Conservation (phyloP, 345 rosid species). For the Odontarrhena argentea region DNA sequence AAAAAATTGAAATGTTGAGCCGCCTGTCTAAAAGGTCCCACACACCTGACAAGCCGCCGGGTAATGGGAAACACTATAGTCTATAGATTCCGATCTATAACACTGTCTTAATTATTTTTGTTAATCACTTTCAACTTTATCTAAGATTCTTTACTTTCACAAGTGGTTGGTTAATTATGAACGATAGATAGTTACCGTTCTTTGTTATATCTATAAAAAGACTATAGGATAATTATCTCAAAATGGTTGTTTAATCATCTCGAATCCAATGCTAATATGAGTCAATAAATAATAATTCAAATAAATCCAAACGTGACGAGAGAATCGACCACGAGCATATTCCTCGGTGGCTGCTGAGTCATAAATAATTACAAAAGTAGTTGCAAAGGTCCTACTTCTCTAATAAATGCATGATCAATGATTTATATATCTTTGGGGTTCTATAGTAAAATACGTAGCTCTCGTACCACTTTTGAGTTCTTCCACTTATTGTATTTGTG, state of each 20-base stretch:
- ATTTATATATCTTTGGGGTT: neutral
- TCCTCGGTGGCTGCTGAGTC: neutral
- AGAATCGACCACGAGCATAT: slow-evolving; percentile 21
- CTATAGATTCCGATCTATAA: neutral
- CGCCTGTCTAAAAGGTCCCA: slow-evolving; percentile 7
- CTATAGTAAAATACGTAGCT: slow-evolving; percentile 2
- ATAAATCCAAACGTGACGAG: slow-evolving; percentile 8
- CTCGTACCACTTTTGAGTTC: neutral
- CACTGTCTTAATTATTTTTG: no score
- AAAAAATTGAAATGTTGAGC: neutral
- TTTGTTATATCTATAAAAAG: no score
- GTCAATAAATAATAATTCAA: neutral
- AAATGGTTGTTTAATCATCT: no score
- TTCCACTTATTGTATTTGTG: neutral
- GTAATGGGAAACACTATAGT: slow-evolving; percentile 10
- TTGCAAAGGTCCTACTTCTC: neutral
- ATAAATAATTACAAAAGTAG: neutral
- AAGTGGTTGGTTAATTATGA: neutral
- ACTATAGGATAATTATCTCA: no score
- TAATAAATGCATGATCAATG: slow-evolving; percentile 1
- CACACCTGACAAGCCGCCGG: slow-evolving; percentile 29
- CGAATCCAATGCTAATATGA: no score
- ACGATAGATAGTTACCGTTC: no score
- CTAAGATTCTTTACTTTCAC: neutral
- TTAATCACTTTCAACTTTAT: slow-evolving; percentile 3